These are phyloP conservation scores for Coemansia asiatica DNA, from an alignment of 192 early-diverging fungal genomes.

Conservation along the genomic window DNA sequence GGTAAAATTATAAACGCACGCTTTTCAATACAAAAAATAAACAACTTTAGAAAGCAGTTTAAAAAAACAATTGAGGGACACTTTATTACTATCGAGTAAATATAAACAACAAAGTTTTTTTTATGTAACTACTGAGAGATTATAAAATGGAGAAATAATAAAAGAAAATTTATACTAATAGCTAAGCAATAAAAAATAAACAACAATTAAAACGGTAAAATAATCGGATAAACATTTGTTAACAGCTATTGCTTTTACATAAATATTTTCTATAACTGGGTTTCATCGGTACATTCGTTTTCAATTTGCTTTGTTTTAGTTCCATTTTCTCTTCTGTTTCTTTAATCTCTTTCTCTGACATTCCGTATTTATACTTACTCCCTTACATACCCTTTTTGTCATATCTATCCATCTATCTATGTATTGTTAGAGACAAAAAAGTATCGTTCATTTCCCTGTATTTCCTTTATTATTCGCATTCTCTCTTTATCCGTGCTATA, in stretches of 20 bases:
- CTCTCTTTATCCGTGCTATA: not conserved
- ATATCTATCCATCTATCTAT: not conserved
- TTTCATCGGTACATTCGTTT: not conserved
- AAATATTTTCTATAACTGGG: not conserved
- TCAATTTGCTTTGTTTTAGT: not conserved
- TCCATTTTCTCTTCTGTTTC: not conserved
- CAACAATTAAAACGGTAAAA: not conserved
- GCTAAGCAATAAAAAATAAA: not conserved
- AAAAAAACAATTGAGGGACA: not conserved
- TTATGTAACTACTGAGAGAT: too few relatives aligned
- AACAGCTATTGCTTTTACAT: not conserved
- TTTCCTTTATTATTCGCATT: not conserved
- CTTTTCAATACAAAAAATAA: too few relatives aligned
- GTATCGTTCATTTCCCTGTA: not conserved
- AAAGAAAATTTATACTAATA: not conserved
- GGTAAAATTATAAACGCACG: too few relatives aligned
- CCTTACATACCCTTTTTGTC: not conserved
- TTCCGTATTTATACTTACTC: not conserved
- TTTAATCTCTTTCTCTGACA: not conserved
- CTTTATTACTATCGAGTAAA: not conserved
- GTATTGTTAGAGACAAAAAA: not conserved
- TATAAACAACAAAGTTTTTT: not conserved
- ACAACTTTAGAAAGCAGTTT: not conserved
- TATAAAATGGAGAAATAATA: too few relatives aligned
- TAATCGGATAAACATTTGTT: slow-evolving; percentile 6